Conservation (phyloP, 768 basidiomycete species). For the Bullera alba region DNA sequence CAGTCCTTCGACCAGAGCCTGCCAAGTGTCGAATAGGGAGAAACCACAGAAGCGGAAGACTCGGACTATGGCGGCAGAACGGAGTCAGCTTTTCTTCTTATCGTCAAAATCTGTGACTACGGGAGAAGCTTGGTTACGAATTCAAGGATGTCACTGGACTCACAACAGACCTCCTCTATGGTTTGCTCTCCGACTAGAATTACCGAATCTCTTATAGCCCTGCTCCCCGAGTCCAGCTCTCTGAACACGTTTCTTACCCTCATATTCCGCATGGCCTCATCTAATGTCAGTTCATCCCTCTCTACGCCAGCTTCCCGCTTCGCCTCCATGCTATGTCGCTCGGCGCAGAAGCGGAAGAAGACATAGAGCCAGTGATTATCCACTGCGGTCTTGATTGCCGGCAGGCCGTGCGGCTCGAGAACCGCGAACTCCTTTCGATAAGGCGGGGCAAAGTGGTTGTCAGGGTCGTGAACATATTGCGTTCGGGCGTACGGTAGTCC, state of each 20-base stretch:
- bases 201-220: conserved; percentile 6
- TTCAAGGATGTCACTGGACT: conserved; percentile 2
- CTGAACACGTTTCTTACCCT: conserved; percentile 20
- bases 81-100: too few relatives aligned
- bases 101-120: too few relatives aligned
- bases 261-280: conserved; percentile 17
- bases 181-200: conserved; percentile 20
- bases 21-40: conserved; percentile 15
- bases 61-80: conserved; percentile 14
- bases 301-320: conserved; percentile 8
- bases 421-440: too few relatives aligned
- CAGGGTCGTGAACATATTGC: too few relatives aligned
- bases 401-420: not conserved
- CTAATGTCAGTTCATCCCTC: conserved; percentile 14
- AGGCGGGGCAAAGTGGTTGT: too few relatives aligned
- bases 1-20: conserved; percentile 7
- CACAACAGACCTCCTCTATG: conserved; percentile 25
- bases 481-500: too few relatives aligned
- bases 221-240: conserved; percentile 17
- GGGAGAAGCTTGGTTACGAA: not conserved
- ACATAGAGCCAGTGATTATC: conserved; percentile 16
- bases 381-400: not conserved
- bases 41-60: conserved; percentile 24
- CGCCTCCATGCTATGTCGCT: conserved; percentile 19
- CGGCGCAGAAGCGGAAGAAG: conserved; percentile 29